Base-by-base conservation (phyloP, 2,329 filamentous ascomycete species). In the Sclerotinia minor region DNA sequence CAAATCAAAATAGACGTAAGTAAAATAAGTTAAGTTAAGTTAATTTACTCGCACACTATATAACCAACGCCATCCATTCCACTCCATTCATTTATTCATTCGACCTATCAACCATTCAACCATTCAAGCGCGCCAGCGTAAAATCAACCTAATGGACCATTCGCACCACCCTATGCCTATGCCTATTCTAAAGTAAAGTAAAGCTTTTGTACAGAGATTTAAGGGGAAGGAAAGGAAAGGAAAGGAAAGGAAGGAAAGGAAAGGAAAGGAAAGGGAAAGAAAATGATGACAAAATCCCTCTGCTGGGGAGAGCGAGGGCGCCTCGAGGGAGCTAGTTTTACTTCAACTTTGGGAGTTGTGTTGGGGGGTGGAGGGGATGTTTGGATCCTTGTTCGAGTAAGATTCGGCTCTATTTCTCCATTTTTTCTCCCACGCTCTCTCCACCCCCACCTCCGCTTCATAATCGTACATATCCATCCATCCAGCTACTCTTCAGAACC, bases 381-480 rank as follows among this genome's bases (percentile, higher is more conserved):
- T n/a, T n/a, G n/a, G n/a, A n/a, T n/a, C n/a, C n/a, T n/a, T n/a
- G n/a, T n/a, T n/a, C n/a, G n/a, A n/a, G n/a, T n/a, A n/a, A n/a
- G n/a, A n/a, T n/a, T n/a, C n/a, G n/a, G n/a, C n/a, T n/a, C n/a
- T n/a, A n/a, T n/a, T n/a, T 44, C 21, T 29, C 32, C 2, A 1
- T 64, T 15, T 13, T 3, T 64, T 35, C 35, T 8, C 7, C n/a
- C n/a, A n/a, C n/a, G n/a, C n/a, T n/a, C 9, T 35, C 35, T 35
- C 35, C 24, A 15, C 5, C 19, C n/a, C 29, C 19, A 55, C 11
- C 29, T 55, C 5, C 38, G 5, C 5, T 21, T 55, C 35, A n/a
- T 64, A 44, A 58, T 65, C 63, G 29, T 65, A 58, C 63, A 65
- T 47, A 26, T 52, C 11, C 29, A 32, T 49, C n/a, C 53, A 11